phyloP scores from a whole-genome alignment of 208 protist genomes.

The Wallacemonas sp. region DNA sequence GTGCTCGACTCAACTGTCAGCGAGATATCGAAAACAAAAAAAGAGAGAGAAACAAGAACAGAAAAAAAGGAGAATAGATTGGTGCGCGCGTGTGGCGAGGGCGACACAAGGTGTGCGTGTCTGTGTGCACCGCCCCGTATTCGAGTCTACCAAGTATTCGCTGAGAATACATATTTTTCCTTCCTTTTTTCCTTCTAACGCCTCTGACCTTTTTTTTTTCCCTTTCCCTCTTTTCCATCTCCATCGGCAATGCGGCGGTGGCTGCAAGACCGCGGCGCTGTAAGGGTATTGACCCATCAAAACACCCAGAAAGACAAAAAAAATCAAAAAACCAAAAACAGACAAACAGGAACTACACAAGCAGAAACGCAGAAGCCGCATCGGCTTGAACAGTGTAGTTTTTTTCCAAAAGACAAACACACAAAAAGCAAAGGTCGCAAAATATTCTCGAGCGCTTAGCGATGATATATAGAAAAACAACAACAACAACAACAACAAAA shows the following conservation, averaged over 20 bases:
- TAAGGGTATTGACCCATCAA: slow-evolving; percentile 18
- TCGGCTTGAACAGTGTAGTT: neutral
- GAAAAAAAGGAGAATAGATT: slow-evolving; percentile 15
- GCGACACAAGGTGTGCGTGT: neutral
- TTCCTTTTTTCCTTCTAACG: neutral
- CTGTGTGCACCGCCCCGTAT: too few species aligned
- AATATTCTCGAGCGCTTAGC: too few species aligned
- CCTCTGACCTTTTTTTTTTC: too few species aligned
- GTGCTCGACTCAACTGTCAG: neutral
- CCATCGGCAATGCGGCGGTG: neutral
- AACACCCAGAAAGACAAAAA: slow-evolving; percentile 4
- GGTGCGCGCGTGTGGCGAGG: neutral
- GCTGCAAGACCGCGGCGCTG: neutral
- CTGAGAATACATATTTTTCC: too few species aligned
- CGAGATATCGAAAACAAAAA: slow-evolving; percentile 10
- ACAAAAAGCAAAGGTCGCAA: neutral
- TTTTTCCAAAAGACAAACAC: neutral
- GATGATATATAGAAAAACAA: slow-evolving; percentile 7
- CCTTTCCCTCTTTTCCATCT: neutral
- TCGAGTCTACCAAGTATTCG: too few species aligned
- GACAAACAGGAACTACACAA: neutral
- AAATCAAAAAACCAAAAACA: slow-evolving; percentile 8
- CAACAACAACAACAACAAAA: slow-evolving; percentile 9
- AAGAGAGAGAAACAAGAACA: slow-evolving; percentile 6
- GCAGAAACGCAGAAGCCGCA: neutral